Base-by-base conservation (phyloP, 108 stramenopile species). In the Bacterosira constricta region DNA sequence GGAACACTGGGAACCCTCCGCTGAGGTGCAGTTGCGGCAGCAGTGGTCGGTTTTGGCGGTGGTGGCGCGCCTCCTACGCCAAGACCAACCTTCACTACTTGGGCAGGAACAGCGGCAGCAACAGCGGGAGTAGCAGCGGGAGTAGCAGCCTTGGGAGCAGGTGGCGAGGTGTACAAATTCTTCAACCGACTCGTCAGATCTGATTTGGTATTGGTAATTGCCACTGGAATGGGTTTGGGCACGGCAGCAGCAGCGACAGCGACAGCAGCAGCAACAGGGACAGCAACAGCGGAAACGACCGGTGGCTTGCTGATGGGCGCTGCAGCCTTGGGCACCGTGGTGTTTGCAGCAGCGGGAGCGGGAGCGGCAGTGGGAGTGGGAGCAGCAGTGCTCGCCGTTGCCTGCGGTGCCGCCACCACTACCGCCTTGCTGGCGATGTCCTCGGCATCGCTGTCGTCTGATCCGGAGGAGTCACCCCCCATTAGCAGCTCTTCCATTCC, bases 101-200 rank as follows among this genome's bases (percentile, higher is more conserved):
- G 44, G 1, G 47, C 56, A n/a, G 49, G 23, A 4, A 3, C 29
- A 9, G 18, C 1, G 10, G 46, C 34, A 6, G 46, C 20, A 15
- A 7, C 8, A 1, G 21, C 49, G 47, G 32, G 18, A 13, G 49
- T 12, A 8, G 47, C 10, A 12, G 35, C 50, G 51, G 56, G 58
- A 17, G 46, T 25, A 39, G 63, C 34, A 1, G 36, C 57, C 18
- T 52, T 71, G 25, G 65, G 54, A 50, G 42, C 31, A 30, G 62
- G 31, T 26, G 58, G 49, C 20, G 59, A 25, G 6, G 57, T 34
- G 32, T 77, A 77, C 38, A 77, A 41, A 49, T 63, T 77, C 47
- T 77, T 77, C 25, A 77, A 58, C 45, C 76, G 76, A 58, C 69
- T 77, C 41, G 76, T 69, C 36, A 77, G 38, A 25, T 63, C 76